Base-by-base conservation (phyloP, 2,329 filamentous ascomycete genomes). In the Exutisphaerella laricina region DNA sequence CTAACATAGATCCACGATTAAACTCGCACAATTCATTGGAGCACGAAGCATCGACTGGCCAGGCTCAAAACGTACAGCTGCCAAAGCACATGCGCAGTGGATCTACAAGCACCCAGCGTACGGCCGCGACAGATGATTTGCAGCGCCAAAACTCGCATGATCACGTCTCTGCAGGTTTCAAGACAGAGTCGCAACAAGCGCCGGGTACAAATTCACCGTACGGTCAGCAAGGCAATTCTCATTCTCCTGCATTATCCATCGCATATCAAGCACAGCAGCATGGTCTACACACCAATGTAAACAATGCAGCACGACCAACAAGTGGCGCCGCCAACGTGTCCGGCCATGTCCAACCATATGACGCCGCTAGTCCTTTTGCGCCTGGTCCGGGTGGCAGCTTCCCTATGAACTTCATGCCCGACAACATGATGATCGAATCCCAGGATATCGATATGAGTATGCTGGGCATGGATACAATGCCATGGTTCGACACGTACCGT, bases 401-500 rank as follows among this genome's bases (percentile, higher is more conserved):
- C 5, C 32, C 46, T 5, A 50, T 49, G 48, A 50, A 54, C 41
- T 61, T 71, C 34, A 66, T 51, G 40, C 42, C 46, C 14, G 44
- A 66, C 4, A 67, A 72, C 45, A 82, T 88, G 66, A 80, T 84
- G 48, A 85, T 89, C 51, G 80, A 87, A 59, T 83, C 79, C 46
- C 84, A 86, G 50, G 84, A 89, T 51, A 79, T 90, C 23, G 84
- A 89, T 50, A 83, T 89, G 71, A 78, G 76, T 17, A 69, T 77
- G 4, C 66, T 88, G 13, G 80, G 79, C 1, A 75, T 79, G 12
- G 82, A 86, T 31, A 77, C 86, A 65, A 78, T 84, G 71, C 79
- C 81, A 0, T 89, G 84, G 82, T 68, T 88, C 8, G 84, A 87
- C 55, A 85, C 85, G 46, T 67, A 88, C 5, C 82, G 84, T 0